Base-by-base conservation (phyloP, 352 stramenopile species). In the Globisporangium perplexum region DNA sequence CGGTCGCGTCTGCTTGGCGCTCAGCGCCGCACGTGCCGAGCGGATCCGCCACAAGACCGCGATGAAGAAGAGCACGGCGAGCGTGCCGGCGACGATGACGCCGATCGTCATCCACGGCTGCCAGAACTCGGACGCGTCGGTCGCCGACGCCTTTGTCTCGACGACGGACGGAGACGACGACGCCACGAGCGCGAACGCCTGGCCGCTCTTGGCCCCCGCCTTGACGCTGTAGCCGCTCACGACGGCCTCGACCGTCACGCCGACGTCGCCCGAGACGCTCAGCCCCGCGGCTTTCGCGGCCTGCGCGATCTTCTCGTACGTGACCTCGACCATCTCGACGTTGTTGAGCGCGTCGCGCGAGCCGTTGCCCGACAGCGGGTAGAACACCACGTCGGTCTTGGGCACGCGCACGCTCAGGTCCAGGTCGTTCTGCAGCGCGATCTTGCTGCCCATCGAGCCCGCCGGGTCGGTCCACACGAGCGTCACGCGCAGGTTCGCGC, bases 91-190 rank as follows among this genome's bases (percentile, higher is more conserved):
- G 11, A 87, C 59, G 39, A 88, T 65, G 2, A 68, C 62, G 18
- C 72, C 79, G 52, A 90, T 77, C 17, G 71, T 86, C 76, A 90
- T 90, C 79, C 79, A 90, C 17, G 79, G 76, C 60, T 90, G 72
- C 79, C 76, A 90, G 59, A 88, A 87, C 4, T 39, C 47, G 2
- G 45, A 46, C 11, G 53, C 53, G 0, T 44, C 49, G 1, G 20
- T 44, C 0, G 24, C 43, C 1, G 31, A 33, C 11, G 63, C 56
- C 11, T 50, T 66, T 7, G 74, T 71, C 7, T 67, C 69, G 1
- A 78, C 74, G 0, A 60, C 71, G 0, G 68, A 77, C 11, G 78
- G 74, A 0, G 74, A 83, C 4, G 82, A 89, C 2, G 82, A 93
- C 7, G 82, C 82, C n/a, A 93, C 82, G 7, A 93, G 71, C 24